Conservation (phyloP, 768 basidiomycete species). For the Mycena latifolia region DNA sequence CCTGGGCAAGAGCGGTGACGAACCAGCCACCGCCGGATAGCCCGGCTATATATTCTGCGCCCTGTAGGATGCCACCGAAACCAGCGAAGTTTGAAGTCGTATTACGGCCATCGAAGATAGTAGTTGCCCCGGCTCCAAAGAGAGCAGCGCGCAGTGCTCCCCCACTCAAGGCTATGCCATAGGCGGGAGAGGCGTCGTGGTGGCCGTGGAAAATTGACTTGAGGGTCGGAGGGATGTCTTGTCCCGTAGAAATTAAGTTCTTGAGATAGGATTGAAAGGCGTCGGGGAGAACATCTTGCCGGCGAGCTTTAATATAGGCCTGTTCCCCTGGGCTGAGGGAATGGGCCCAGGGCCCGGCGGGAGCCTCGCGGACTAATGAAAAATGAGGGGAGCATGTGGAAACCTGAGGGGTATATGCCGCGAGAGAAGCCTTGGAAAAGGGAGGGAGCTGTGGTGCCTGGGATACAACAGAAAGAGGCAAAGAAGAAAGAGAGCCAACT, state of each 20-base stretch:
- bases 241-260: slow-evolving; percentile 46
- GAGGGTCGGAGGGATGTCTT: slow-evolving; percentile 50
- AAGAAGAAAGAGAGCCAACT: slow-evolving; percentile 1
- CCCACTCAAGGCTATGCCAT: slow-evolving; percentile 66
- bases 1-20: slow-evolving; percentile 53
- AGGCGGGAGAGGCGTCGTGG: slow-evolving; percentile 43
- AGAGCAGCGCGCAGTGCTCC: slow-evolving; percentile 69
- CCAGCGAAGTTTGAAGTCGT: slow-evolving; percentile 53
- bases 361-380: slow-evolving; percentile 20
- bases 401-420: slow-evolving; percentile 24
- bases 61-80: slow-evolving; percentile 63
- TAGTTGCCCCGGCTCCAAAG: slow-evolving; percentile 62
- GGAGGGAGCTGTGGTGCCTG: slow-evolving; percentile 23
- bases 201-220: slow-evolving; percentile 42
- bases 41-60: slow-evolving; percentile 63
- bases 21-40: slow-evolving; percentile 59
- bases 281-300: slow-evolving; percentile 47
- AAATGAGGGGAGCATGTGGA: slow-evolving; percentile 13
- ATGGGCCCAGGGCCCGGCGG: neutral
- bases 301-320: slow-evolving; percentile 50
- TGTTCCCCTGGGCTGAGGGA: slow-evolving; percentile 50
- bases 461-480: slow-evolving; percentile 2
- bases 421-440: slow-evolving; percentile 23
- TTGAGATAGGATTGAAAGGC: slow-evolving; percentile 55
- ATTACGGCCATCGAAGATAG: slow-evolving; percentile 62